Conservation (phyloP, 495 filamentous ascomycete genomes). For the Neurospora sp. region DNA sequence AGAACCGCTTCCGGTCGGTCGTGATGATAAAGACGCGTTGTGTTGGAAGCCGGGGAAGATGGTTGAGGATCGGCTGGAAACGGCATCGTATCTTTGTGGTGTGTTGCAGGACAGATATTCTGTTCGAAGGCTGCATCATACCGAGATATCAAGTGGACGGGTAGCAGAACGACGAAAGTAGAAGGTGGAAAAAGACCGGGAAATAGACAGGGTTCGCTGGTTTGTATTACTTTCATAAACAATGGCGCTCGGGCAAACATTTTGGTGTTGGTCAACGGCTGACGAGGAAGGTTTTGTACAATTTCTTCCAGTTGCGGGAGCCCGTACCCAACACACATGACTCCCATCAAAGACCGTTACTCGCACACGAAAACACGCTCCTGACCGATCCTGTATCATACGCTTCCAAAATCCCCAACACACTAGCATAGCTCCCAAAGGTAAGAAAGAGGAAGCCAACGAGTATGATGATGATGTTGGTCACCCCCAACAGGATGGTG, state of each 20-base stretch:
- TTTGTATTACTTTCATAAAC: neutral
- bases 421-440: constrained; percentile 69
- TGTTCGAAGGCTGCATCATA: neutral
- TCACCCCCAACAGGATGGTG: constrained; percentile 48
- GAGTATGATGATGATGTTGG: constrained; percentile 61
- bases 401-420: constrained; percentile 54
- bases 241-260: neutral
- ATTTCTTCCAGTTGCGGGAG: neutral
- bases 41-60: neutral
- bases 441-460: constrained; percentile 67
- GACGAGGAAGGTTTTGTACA: neutral
- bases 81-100: neutral
- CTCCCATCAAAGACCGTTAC: constrained; percentile 39
- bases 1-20: neutral
- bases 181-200: neutral
- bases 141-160: neutral
- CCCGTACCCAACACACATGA: neutral
- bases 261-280: neutral
- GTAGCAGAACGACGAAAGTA: neutral
- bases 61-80: neutral
- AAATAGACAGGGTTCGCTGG: neutral
- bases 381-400: constrained; percentile 45
- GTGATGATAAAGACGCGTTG: neutral
- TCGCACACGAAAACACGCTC: constrained; percentile 53
- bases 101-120: neutral